Percentiles rank a stretch among this genome's conserved stretches.
phyloP scores from a whole-genome alignment of 495 filamentous ascomycete species.

The Podospora appendiculata region DNA sequence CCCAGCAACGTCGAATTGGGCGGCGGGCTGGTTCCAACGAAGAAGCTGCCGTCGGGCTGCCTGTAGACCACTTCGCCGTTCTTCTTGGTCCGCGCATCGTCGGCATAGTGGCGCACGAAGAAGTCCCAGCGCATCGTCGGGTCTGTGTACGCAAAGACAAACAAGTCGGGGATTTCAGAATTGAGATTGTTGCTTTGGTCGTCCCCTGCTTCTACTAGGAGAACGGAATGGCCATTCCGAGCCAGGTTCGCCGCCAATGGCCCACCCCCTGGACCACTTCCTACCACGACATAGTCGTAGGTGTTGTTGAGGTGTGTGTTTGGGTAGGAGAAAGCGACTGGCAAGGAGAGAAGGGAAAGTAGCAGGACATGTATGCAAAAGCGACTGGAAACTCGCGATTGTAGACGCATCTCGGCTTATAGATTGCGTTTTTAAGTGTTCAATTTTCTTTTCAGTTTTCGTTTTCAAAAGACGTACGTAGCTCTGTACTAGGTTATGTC shows the following conservation, averaged over 20 bases:
- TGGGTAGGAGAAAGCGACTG: neutral
- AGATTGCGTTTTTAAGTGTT: no score
- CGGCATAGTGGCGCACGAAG: slow-evolving; percentile 33
- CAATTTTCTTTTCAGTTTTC: no score
- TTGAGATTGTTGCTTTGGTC: slow-evolving; percentile 43
- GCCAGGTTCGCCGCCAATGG: slow-evolving; percentile 54
- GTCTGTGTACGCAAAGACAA: slow-evolving; percentile 27
- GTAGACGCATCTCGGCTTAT: no score
- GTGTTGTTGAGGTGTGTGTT: neutral
- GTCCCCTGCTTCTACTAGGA: slow-evolving; percentile 58
- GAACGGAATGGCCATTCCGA: slow-evolving; percentile 45
- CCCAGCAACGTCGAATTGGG: slow-evolving; percentile 27
- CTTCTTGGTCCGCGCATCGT: slow-evolving; percentile 22
- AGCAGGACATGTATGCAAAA: neutral
- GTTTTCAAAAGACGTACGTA: no score
- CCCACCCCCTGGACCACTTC: slow-evolving; percentile 57
- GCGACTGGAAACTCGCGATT: no score
- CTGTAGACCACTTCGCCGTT: slow-evolving; percentile 31
- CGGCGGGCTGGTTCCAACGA: slow-evolving; percentile 29
- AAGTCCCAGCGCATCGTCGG: slow-evolving; percentile 37
- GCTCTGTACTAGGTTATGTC: no score
- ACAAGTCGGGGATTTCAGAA: slow-evolving; percentile 24
- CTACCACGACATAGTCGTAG: slow-evolving; percentile 60
- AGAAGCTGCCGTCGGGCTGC: slow-evolving; percentile 29
- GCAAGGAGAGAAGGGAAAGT: neutral